These are phyloP conservation scores for Zasmidium citrigriseum DNA, from an alignment of 2,329 filamentous ascomycete species.

Conservation along the genomic window DNA sequence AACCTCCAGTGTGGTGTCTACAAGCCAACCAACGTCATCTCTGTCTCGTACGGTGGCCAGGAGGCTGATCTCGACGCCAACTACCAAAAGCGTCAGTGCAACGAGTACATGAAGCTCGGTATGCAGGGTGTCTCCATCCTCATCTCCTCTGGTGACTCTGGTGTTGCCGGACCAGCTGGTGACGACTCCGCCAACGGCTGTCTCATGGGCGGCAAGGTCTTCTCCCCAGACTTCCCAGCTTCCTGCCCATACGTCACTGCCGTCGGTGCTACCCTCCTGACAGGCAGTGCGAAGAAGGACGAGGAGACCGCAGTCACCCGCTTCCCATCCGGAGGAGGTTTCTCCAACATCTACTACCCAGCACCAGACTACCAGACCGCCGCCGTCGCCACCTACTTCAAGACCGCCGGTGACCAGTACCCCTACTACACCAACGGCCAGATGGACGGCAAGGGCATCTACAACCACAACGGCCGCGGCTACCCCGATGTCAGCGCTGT, in stretches of 20 bases:
- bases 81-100: conserved; percentile 55
- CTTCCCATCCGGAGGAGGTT: conserved; percentile 46
- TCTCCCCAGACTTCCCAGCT: conserved; percentile 44
- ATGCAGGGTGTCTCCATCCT: conserved; percentile 52
- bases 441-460: conserved; percentile 52
- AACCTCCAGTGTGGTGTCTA: conserved; percentile 47
- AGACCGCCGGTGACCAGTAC: conserved; percentile 27
- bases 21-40: conserved; percentile 59
- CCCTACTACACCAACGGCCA: conserved; percentile 47
- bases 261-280: conserved; percentile 45
- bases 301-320: conserved; percentile 43
- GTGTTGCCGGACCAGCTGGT: conserved; percentile 36
- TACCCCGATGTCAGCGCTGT: conserved; percentile 47
- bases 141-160: conserved; percentile 52
- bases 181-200: conserved; percentile 37
- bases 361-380: conserved; percentile 38
- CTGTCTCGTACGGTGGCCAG: conserved; percentile 60
- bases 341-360: conserved; percentile 40
- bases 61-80: conserved; percentile 55
- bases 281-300: conserved; percentile 32
- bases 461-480: conserved; percentile 27
- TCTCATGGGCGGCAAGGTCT: conserved; percentile 38
- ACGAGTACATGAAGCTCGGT: conserved; percentile 51
- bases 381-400: conserved; percentile 41
- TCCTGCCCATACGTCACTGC: conserved; percentile 40